phyloP scores from a whole-genome alignment of 2,329 filamentous ascomycete genomes.

The Aspergillus piperis region DNA sequence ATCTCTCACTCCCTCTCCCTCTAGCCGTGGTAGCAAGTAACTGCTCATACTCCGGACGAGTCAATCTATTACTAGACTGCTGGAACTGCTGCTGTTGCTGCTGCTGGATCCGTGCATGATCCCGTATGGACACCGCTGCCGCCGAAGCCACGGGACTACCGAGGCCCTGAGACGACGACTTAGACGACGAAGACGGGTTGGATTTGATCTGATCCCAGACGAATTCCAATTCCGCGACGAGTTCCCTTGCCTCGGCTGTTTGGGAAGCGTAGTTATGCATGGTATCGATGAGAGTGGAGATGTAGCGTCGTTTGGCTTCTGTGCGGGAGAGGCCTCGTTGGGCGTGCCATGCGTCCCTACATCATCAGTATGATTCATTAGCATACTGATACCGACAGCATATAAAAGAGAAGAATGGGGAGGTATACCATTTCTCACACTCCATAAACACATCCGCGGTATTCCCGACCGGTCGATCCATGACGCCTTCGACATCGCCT shows the following conservation, averaged over 20 bases:
- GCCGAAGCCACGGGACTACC: not conserved
- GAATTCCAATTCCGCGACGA: slow-evolving; percentile 95
- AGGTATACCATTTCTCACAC: slow-evolving; percentile 64
- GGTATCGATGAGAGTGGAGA: slow-evolving; percentile 89
- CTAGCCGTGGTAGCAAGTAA: slow-evolving; percentile 46
- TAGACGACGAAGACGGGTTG: slow-evolving; percentile 65
- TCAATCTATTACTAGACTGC: slow-evolving; percentile 15
- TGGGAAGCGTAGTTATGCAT: slow-evolving; percentile 93
- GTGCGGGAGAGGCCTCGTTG: slow-evolving; percentile 82
- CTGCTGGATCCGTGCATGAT: slow-evolving; percentile 29
- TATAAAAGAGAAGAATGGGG: not conserved
- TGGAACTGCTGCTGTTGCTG: slow-evolving; percentile 4
- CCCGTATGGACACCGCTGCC: no score
- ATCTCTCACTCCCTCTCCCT: slow-evolving; percentile 44
- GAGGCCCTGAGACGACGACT: slow-evolving; percentile 9
- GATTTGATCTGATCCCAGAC: slow-evolving; percentile 98
- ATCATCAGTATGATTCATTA: not conserved
- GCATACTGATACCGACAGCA: not conserved
- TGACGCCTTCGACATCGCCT: slow-evolving; percentile 91
- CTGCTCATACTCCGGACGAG: slow-evolving; percentile 44
- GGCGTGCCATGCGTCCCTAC: slow-evolving; percentile 87
- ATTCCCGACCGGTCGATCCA: slow-evolving; percentile 71
- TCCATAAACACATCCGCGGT: slow-evolving; percentile 55
- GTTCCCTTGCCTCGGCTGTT: slow-evolving; percentile 76
- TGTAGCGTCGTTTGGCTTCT: slow-evolving; percentile 91